Percentiles rank a stretch among this genome's conserved stretches.
phyloP scores from a whole-genome alignment of 352 stramenopile species.

The Phytophthora vignae region DNA sequence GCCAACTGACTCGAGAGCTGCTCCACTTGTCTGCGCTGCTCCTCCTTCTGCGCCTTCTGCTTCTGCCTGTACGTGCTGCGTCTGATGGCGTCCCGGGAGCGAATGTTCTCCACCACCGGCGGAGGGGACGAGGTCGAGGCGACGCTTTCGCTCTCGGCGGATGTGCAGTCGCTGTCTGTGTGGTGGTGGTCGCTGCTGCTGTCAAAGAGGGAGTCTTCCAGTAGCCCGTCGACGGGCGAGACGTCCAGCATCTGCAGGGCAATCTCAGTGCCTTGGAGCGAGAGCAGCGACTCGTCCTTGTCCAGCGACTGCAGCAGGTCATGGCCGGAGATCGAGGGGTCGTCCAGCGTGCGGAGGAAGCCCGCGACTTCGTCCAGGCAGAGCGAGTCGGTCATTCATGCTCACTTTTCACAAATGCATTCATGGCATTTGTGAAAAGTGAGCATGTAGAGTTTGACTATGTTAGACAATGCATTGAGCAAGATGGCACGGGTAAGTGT shows the following conservation, averaged over 20 bases:
- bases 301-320: constrained; percentile 29
- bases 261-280: constrained; percentile 20
- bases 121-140: constrained; percentile 18
- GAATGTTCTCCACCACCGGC: constrained; percentile 21
- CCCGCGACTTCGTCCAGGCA: constrained; percentile 36
- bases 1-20: constrained; percentile 21
- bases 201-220: constrained; percentile 3
- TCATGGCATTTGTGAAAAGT: no score
- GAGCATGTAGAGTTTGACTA: no score
- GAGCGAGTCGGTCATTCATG: constrained; percentile 29
- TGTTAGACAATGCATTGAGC: no score
- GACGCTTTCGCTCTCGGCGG: constrained; percentile 26
- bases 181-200: constrained; percentile 3
- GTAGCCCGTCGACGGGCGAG: constrained; percentile 21
- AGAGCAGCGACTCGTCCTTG: constrained; percentile 21
- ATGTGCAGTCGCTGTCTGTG: constrained; percentile 33
- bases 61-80: constrained; percentile 36
- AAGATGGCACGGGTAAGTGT: no score
- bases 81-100: constrained; percentile 31
- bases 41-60: constrained; percentile 28
- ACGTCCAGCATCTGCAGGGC: constrained; percentile 31
- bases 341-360: constrained; percentile 33
- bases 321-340: constrained; percentile 12
- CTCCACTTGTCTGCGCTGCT: constrained; percentile 21
- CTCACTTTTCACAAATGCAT: no score